These are phyloP conservation scores for Emergomyces orientalis DNA, from an alignment of 2,329 filamentous ascomycete genomes.

Conservation along the genomic window DNA sequence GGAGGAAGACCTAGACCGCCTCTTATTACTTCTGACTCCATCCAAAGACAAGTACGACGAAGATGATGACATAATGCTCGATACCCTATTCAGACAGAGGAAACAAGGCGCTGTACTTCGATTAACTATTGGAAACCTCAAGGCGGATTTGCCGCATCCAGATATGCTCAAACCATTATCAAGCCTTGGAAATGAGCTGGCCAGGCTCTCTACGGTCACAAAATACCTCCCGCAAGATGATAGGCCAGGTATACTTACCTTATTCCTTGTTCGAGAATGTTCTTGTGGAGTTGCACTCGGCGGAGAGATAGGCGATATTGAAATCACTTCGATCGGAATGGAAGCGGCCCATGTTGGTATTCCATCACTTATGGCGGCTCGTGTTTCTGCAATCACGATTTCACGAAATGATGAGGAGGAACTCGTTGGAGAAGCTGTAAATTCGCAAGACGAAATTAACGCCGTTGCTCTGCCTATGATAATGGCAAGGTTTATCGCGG, in stretches of 20 bases:
- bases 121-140: conserved; percentile 55
- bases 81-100: conserved; percentile 77
- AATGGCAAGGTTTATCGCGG: conserved; percentile 82
- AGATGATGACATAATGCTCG: conserved; percentile 89
- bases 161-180: conserved; percentile 59
- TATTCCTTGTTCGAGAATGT: conserved; percentile 57
- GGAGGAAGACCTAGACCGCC: conserved; percentile 68
- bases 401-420: conserved; percentile 60
- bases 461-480: conserved; percentile 49
- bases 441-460: conserved; percentile 19
- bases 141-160: conserved; percentile 53
- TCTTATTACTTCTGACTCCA: conserved; percentile 80
- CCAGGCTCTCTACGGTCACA: conserved; percentile 73
- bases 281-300: conserved; percentile 55
- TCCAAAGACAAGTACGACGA: conserved; percentile 83
- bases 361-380: conserved; percentile 72
- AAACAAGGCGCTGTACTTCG: conserved; percentile 77
- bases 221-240: conserved; percentile 97
- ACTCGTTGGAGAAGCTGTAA: conserved; percentile 56
- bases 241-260: conserved; percentile 72
- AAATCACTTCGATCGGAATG: conserved; percentile 50
- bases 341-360: conserved; percentile 75
- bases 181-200: conserved; percentile 65
- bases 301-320: conserved; percentile 57
- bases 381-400: conserved; percentile 54